Conservation (phyloP, 164 flowering plant species). For the Warburgia ugandensis region DNA sequence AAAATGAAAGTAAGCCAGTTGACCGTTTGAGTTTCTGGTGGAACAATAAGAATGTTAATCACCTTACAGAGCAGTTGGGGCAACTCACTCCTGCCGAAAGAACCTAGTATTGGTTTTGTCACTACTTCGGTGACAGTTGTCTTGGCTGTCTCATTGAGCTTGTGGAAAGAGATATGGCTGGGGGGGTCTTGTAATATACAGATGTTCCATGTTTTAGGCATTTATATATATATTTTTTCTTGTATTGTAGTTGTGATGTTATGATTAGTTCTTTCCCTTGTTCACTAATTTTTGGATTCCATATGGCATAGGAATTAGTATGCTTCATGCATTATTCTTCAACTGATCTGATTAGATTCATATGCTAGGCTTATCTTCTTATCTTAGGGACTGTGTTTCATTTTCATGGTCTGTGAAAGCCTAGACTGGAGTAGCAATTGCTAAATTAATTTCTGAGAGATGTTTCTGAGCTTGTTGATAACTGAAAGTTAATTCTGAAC, state of each 20-base stretch:
- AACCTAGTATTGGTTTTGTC: constrained; percentile 22
- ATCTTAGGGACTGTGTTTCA: too few relatives aligned
- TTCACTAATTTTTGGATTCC: too few relatives aligned
- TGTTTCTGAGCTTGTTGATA: too few relatives aligned
- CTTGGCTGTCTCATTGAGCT: constrained; percentile 11
- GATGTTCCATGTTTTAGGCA: constrained; percentile 3
- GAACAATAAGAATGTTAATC: constrained; percentile 39
- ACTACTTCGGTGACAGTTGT: constrained; percentile 6
- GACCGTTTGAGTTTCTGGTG: constrained; percentile 34
- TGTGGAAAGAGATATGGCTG: constrained; percentile 16
- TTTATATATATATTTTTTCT: not conserved
- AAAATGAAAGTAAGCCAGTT: constrained; percentile 20
- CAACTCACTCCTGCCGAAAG: constrained; percentile 41
- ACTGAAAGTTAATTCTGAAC: too few relatives aligned
- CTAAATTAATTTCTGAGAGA: too few relatives aligned
- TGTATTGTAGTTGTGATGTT: constrained; percentile 6
- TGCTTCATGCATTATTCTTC: too few relatives aligned
- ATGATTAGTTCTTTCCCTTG: too few relatives aligned
- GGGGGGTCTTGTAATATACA: constrained; percentile 17
- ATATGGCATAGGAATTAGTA: too few relatives aligned
- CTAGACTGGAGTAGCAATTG: too few relatives aligned
- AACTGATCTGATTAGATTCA: too few relatives aligned
- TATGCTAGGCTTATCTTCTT: too few relatives aligned
- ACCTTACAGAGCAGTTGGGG: constrained; percentile 44
- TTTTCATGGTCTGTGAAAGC: too few relatives aligned